A percentile compares a stretch with the other conserved stretches of the same genome.
phyloP scores from a whole-genome alignment of 352 stramenopile genomes.

The Globisporangium nodosum region DNA sequence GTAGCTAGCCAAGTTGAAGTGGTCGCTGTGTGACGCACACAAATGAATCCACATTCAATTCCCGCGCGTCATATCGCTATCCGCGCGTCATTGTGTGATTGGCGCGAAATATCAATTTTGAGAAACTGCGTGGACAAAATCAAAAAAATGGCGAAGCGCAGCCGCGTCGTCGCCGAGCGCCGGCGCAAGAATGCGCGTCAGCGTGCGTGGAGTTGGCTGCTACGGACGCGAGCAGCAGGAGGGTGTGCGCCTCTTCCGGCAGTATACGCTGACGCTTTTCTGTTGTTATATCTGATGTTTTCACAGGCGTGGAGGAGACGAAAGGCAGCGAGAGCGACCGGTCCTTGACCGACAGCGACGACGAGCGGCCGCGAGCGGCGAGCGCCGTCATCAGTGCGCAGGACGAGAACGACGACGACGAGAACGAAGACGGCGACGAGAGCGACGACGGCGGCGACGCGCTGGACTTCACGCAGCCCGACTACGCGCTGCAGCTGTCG shows the following conservation, averaged over 20 bases:
- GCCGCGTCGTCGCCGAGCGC: constrained; percentile 20
- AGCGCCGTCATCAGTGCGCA: constrained; percentile 4
- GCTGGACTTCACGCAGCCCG: constrained; percentile 78
- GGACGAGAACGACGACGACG: background rate
- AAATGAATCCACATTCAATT: background rate
- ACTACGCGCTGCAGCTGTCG: constrained; percentile 57
- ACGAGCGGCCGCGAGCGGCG: constrained; percentile 20
- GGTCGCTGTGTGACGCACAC: background rate
- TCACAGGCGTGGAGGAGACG: constrained; percentile 25
- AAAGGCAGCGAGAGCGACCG: constrained; percentile 15
- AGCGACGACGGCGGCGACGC: constrained; percentile 38
- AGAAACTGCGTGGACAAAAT: too few relatives aligned
- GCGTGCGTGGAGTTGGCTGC: constrained; percentile 17
- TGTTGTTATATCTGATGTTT: background rate
- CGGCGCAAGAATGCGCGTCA: constrained; percentile 28
- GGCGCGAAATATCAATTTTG: background rate
- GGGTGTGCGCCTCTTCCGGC: background rate
- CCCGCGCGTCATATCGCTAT: background rate
- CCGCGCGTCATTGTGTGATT: background rate
- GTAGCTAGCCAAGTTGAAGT: background rate
- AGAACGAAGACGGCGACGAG: constrained; percentile 10
- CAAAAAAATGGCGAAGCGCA: constrained; percentile 27
- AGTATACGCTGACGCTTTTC: background rate
- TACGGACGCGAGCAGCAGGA: too few relatives aligned
- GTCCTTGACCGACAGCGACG: constrained; percentile 18